Percentiles rank a stretch among this genome's conserved stretches.
Conservation (phyloP, 768 basidiomycete genomes). For the Cantharellus anzutake region DNA sequence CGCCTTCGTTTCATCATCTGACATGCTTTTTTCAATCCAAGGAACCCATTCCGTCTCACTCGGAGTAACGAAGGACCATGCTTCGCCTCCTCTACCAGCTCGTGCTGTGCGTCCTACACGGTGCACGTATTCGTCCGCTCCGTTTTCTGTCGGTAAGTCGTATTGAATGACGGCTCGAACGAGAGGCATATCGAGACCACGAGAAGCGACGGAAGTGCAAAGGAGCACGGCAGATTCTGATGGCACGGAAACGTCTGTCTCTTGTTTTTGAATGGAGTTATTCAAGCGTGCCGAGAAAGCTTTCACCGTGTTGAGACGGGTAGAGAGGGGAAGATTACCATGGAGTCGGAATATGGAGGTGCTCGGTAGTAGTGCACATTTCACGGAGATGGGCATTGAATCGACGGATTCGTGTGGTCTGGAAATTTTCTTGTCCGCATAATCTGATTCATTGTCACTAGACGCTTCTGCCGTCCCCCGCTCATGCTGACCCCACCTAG, state of each 20-base stretch:
- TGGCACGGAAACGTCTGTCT: slow-evolving; percentile 10
- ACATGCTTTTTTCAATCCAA: slow-evolving; percentile 77
- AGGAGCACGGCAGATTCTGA: slow-evolving; percentile 51
- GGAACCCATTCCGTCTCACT: slow-evolving; percentile 78
- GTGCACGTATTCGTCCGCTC: slow-evolving; percentile 91
- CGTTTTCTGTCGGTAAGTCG: slow-evolving; percentile 93
- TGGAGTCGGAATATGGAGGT: slow-evolving; percentile 77
- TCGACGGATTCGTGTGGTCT: slow-evolving; percentile 12
- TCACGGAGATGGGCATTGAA: slow-evolving; percentile 27
- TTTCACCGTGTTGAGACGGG: slow-evolving; percentile 65
- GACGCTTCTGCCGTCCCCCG: slow-evolving; percentile 7
- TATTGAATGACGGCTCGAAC: slow-evolving; percentile 91
- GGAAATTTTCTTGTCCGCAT: slow-evolving; percentile 15
- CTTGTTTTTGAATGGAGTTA: slow-evolving; percentile 8
- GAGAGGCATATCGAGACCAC: slow-evolving; percentile 88
- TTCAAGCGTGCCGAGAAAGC: slow-evolving; percentile 30
- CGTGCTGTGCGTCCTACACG: slow-evolving; percentile 94
- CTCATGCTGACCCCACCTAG: slow-evolving; percentile 58
- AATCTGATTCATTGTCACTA: slow-evolving; percentile 12
- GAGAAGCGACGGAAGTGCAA: slow-evolving; percentile 96
- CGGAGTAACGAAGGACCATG: slow-evolving; percentile 82
- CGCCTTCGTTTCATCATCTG: slow-evolving; percentile 17
- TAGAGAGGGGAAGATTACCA: slow-evolving; percentile 69
- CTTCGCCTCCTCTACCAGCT: slow-evolving; percentile 87
- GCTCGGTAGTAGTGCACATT: slow-evolving; percentile 62